Base-by-base conservation (phyloP, 139 green algal genomes). In the Trebouxia sp. region DNA sequence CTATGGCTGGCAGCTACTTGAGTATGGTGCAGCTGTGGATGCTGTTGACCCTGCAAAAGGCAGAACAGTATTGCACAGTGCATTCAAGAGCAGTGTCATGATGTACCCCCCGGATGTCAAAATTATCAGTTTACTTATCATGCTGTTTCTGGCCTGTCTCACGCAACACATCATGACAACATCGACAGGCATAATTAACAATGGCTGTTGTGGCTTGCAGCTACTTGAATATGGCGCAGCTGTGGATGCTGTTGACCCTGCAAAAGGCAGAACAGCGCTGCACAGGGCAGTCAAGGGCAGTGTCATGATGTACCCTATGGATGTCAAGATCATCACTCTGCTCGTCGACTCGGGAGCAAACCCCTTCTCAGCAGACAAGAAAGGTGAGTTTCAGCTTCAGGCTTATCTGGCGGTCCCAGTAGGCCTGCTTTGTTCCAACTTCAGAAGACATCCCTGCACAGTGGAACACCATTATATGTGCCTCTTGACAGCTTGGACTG, bases 291-390 rank as follows among this genome's bases (percentile, higher is more conserved):
- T 72, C 62, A 72, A 72, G 32, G 62, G 62, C 32, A 72, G 62
- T 45, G 62, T 72, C 1, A 72, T 72, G 62, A 72, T 72, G 62
- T 72, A 72, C 32, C 62, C 62, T 37, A 43, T 72, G 62, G 62
- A 72, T n/a, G 62, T 35, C 32, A 72, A 72, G 17, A 43, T 72
- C 10, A 35, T 72, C 12, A 41, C 62, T 2, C 32, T 72, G 62
- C 32, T 72, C 14, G 24, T 72, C 14, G 62, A 72, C 2, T 72
- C 62, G 5, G 62, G 62, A 11, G 62, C 62, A 26, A 72, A 43
- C 32, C 62, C 62, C 20, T 72, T 72, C 62, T 43, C 32, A 45
- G 62, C 28, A 42, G 62, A 72, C 11, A 45, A 72, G 20, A 72
- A 72, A 72, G 62, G 62, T 72, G 11, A 72, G 32, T 45, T n/a